Base-by-base conservation (phyloP, 2,329 filamentous ascomycete genomes). In the Colletotrichum sp. region DNA sequence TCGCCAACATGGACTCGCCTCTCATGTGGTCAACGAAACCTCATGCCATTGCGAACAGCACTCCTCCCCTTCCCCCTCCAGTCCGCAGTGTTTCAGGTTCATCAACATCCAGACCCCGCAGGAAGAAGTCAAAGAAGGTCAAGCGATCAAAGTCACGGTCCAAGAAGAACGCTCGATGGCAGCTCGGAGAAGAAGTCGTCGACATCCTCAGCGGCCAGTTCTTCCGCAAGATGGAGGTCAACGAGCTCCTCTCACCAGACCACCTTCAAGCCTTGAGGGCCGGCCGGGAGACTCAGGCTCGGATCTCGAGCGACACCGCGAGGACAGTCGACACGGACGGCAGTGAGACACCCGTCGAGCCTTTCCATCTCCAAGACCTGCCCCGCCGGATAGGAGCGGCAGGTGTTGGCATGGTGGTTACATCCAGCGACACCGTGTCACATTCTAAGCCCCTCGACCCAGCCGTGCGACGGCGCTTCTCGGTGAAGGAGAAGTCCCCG, bases 241-340 rank as follows among this genome's bases (percentile, higher is more conserved):
- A 92, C 68, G 91, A 93, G 82, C 91, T 92, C 85, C 82, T 92
- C 15, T 89, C 90, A 13, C 88, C 90, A 22, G 85, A 87, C 39
- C 87, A 88, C 48, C 69, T 78, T 7, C 68, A 76, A 28, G 69
- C 68, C 8, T 36, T 77, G 48, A 69, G 70, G 30, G 28, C 63
- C 18, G 73, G 83, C 70, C 83, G 86, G 22, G 81, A 84, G 48
- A 83, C 83, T 30, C 82, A 84, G 57, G 79, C 71, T 28, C 80
- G 78, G 30, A 73, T 71, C 59, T 82, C 80, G 57, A 80, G 79
- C 52, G 84, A 85, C 70, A 82, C 81, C 18, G 34, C 81, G 55
- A 79, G 79, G 52, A 80, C 75, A 36, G 48, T 69, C 13, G 76
- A 75, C 64, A 80, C 79, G 6, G 85, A 85, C 28, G 82, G 82